Evolutionary conservation across 2,329 filamentous ascomycete genomes (phyloP), one percentile per base, ranked within the genome.

Genomic region (Phyllosticta citrichinensis): DNA sequence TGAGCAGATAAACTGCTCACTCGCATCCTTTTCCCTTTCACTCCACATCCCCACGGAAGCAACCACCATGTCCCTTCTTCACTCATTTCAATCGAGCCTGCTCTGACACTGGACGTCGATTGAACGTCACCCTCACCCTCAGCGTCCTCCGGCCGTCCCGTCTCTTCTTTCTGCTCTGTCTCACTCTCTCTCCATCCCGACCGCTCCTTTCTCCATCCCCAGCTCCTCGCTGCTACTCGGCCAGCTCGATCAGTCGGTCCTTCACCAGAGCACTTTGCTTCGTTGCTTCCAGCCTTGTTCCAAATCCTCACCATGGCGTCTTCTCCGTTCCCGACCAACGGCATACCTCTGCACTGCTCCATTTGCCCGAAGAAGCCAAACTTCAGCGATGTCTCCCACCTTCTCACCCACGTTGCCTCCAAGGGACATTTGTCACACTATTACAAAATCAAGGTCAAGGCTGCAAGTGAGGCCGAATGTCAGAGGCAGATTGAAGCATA

Each of bases 361-460:
- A 87, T 96, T 66, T 97, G 93, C 72, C 87, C 88, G 40, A 89
- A 87, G 66, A 82, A 82, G 63, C 89, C 90, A 50, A 83, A 76
- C 30, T 97, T 97, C 76, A 96, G 91, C 61, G 93, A 97, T 74
- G 80, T 91, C 53, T 96, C 92, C 35, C 93, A 97, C 73, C 80
- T 97, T 47, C 83, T 97, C 70, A 97, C 93, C 12, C 93, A 97
- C 71, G 84, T 97, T 64, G 85, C 88, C 63, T 97, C 92, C 65
- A 97, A 97, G 72, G 88, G 88, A n/a, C 93, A 97, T 72, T 79
- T 97, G 35, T 86, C 91, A 63, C 83, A 90, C 70, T 86, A 89
- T 68, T 95, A 92, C 77, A 91, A 90, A 69, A 81, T 91, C 58
- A 87, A 90, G 68, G 83, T 96, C 65, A 84, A 83, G 62, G 83